Evolutionary conservation across 2,329 filamentous ascomycete genomes (phyloP).

Genomic region (Colletotrichum neosansevieriae): DNA sequence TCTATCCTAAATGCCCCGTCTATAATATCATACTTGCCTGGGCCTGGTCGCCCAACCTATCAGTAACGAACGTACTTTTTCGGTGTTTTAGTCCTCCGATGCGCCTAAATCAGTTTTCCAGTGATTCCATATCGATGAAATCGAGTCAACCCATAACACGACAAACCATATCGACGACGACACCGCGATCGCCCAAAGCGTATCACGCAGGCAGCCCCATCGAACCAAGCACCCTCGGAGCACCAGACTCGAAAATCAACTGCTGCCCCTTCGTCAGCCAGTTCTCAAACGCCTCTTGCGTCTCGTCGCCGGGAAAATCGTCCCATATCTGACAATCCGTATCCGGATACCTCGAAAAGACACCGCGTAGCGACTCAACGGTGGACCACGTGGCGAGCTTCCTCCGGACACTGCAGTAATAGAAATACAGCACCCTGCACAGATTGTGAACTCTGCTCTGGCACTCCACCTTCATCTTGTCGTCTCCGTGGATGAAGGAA

Average conservation of each 20-base stretch:
- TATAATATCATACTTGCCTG: neutral
- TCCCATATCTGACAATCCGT: conserved; percentile 54
- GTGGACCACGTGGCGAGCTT: conserved; percentile 55
- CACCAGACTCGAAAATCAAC: conserved; percentile 54
- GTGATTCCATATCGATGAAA: no score
- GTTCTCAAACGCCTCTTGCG: conserved; percentile 51
- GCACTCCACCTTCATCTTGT: conserved; percentile 50
- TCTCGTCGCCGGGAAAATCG: conserved; percentile 54
- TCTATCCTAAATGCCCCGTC: no score
- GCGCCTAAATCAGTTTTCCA: no score
- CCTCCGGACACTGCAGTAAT: conserved; percentile 56
- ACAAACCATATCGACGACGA: no score
- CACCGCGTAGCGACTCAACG: conserved; percentile 50
- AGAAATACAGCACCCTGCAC: conserved; percentile 58
- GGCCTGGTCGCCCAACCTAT: no score
- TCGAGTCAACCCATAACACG: no score
- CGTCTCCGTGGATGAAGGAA: conserved; percentile 44
- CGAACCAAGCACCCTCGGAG: conserved; percentile 41
- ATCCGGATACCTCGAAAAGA: conserved; percentile 56
- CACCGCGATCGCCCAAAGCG: no score
- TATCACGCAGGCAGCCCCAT: conserved; percentile 9
- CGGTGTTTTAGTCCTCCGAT: no score
- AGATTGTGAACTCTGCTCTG: conserved; percentile 55
- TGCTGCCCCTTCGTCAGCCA: conserved; percentile 55
- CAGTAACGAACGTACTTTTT: no score